Evolutionary conservation across 176 grass and related monocot species (phyloP).

Genomic region (Triticum monococcum): DNA sequence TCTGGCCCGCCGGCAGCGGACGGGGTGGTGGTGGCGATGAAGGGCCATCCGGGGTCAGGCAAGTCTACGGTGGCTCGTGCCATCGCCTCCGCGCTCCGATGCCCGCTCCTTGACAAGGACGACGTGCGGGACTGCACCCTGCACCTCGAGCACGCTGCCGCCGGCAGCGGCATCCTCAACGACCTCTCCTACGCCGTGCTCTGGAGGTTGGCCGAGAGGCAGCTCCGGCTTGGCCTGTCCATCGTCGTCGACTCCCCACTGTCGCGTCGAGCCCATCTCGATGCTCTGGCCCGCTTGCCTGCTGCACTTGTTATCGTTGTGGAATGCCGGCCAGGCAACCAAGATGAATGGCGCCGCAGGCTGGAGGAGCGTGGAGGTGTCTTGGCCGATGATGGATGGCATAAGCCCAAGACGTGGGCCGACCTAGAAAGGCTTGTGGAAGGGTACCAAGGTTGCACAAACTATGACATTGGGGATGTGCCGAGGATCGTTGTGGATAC

Average conservation of each 20-base stretch:
- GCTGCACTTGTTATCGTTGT: slow-evolving; percentile 45
- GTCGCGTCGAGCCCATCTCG: slow-evolving; percentile 58
- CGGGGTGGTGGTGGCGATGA: slow-evolving; percentile 71
- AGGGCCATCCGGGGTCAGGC: slow-evolving; percentile 84
- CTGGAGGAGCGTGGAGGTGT: slow-evolving; percentile 53
- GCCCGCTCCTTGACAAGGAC: slow-evolving; percentile 89
- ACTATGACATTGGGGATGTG: slow-evolving; percentile 62
- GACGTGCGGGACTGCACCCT: slow-evolving; percentile 89
- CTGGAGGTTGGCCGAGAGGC: slow-evolving; percentile 51
- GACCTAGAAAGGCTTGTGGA: slow-evolving; percentile 62
- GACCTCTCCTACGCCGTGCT: slow-evolving; percentile 79
- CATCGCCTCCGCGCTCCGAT: slow-evolving; percentile 43
- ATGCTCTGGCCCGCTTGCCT: slow-evolving; percentile 33
- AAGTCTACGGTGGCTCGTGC: slow-evolving; percentile 77
- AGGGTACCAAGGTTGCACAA: slow-evolving; percentile 57
- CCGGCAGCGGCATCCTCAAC: slow-evolving; percentile 34
- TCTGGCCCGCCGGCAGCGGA: background rate
- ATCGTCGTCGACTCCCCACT: slow-evolving; percentile 72
- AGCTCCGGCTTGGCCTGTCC: slow-evolving; percentile 61
- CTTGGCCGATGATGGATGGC: slow-evolving; percentile 36
- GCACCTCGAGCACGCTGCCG: slow-evolving; percentile 40
- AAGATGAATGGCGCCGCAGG: slow-evolving; percentile 54
- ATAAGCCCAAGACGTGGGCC: slow-evolving; percentile 74
- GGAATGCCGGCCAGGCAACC: slow-evolving; percentile 57
- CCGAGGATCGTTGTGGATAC: slow-evolving; percentile 72